phyloP scores from a whole-genome alignment of 257 asterid species.

The Mitragyna speciosa region DNA sequence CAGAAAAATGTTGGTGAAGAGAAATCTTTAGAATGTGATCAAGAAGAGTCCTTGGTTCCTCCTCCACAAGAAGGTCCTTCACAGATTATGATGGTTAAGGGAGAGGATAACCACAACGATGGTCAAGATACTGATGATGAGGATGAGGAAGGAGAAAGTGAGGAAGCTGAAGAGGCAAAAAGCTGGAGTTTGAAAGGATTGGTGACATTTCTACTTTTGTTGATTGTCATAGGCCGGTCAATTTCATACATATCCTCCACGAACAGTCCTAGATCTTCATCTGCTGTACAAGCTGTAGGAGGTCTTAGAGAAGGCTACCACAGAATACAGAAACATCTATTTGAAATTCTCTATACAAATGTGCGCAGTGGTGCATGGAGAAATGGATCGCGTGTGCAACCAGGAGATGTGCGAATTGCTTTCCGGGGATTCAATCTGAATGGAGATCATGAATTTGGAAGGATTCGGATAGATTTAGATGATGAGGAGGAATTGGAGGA shows the following conservation, averaged over 20 bases:
- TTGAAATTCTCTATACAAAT: constrained; percentile 30
- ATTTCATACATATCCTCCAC: constrained; percentile 39
- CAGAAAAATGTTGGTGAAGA: constrained; percentile 29
- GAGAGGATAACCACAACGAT: background rate
- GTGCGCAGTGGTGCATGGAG: constrained; percentile 13
- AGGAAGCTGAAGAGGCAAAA: constrained; percentile 29
- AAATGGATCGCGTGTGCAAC: constrained; percentile 3
- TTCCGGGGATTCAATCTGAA: constrained; percentile 19
- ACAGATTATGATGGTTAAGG: background rate
- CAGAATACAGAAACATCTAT: constrained; percentile 30
- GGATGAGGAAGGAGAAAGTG: constrained; percentile 24
- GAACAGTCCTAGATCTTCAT: constrained; percentile 33
- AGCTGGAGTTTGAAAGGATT: constrained; percentile 48
- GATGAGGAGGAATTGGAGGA: constrained; percentile 28
- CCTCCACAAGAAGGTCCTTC: constrained; percentile 15
- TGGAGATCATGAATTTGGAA: constrained; percentile 15
- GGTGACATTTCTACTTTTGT: constrained; percentile 38
- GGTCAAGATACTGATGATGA: constrained; percentile 15
- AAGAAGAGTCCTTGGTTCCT: constrained; percentile 23
- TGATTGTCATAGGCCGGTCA: constrained; percentile 38
- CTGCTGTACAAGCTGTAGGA: constrained; percentile 30
- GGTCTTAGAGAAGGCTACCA: constrained; percentile 28
- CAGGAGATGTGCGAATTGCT: constrained; percentile 8
- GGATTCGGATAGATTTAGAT: constrained; percentile 13
- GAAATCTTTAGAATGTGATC: constrained; percentile 25